Percentiles rank a stretch among this genome's conserved stretches.
These are phyloP conservation scores for Metschnikowia hibisci DNA, from an alignment of 805 yeast genomes.

Conservation along the genomic window DNA sequence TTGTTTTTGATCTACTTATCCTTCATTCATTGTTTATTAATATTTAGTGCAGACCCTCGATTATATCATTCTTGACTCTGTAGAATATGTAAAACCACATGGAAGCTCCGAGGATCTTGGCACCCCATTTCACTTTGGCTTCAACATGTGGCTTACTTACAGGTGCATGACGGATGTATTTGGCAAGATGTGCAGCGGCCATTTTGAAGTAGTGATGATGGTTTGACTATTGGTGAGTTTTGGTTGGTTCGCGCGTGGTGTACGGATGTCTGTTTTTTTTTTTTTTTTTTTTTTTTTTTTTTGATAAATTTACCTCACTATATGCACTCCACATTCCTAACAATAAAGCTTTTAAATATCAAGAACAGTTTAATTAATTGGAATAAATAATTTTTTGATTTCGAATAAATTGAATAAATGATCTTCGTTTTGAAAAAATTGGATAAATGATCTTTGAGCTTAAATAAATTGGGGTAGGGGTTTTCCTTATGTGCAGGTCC, in stretches of 20 bases:
- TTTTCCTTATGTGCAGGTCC: too few species aligned
- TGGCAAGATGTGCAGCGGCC: slow-evolving; percentile 43
- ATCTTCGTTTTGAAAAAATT: too few species aligned
- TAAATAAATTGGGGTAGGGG: too few species aligned
- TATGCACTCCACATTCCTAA: too few species aligned
- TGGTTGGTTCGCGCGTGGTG: slow-evolving; percentile 16
- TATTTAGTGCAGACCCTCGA: slow-evolving; percentile 20
- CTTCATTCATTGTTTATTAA: neutral
- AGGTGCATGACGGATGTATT: slow-evolving; percentile 52
- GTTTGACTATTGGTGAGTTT: slow-evolving; percentile 1
- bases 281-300: too few species aligned
- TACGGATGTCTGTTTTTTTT: slow-evolving; percentile 2
- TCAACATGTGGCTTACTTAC: slow-evolving; percentile 66
- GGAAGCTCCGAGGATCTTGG: slow-evolving; percentile 73
- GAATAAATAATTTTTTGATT: too few species aligned
- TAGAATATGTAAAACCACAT: slow-evolving; percentile 89
- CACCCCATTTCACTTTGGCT: slow-evolving; percentile 51
- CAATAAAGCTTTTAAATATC: too few species aligned
- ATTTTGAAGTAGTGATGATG: slow-evolving; percentile 17
- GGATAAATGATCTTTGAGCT: too few species aligned
- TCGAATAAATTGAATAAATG: too few species aligned
- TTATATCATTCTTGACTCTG: slow-evolving; percentile 63
- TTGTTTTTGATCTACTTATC: neutral
- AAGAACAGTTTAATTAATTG: too few species aligned
- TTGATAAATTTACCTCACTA: too few species aligned